phyloP scores from a whole-genome alignment of 192 early-diverging fungal species.

The Dissophora globulifera region DNA sequence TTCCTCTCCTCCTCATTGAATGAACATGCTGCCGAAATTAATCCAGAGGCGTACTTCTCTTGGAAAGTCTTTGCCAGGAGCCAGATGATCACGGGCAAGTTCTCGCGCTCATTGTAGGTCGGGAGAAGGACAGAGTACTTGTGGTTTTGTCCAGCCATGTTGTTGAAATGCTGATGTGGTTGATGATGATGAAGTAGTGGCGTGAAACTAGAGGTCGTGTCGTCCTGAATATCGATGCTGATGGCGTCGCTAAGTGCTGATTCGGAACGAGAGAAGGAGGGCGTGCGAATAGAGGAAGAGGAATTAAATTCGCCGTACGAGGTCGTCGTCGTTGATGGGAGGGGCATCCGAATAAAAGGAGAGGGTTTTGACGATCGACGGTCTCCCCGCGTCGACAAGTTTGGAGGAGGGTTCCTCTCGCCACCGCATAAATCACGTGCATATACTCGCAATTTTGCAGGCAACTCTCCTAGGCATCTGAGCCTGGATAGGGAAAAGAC shows the following conservation, averaged over 20 bases:
- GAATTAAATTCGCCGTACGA: slow-evolving; percentile 14
- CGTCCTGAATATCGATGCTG: slow-evolving; percentile 53
- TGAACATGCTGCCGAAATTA: too few species aligned
- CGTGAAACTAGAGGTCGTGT: slow-evolving; percentile 12
- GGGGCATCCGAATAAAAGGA: slow-evolving; percentile 12
- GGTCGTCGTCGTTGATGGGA: slow-evolving; percentile 8
- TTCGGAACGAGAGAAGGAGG: slow-evolving; percentile 9
- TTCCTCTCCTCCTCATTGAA: background rate
- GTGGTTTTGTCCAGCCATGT: slow-evolving; percentile 52
- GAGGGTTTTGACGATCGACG: too few species aligned
- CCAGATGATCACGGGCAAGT: slow-evolving; percentile 96
- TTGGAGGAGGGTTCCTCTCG: too few species aligned
- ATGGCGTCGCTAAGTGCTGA: slow-evolving; percentile 33
- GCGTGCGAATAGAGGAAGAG: slow-evolving; percentile 8
- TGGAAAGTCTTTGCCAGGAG: slow-evolving; percentile 88
- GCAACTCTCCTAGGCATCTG: too few species aligned
- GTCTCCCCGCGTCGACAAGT: too few species aligned
- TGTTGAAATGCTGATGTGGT: slow-evolving; percentile 2
- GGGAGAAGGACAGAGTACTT: slow-evolving; percentile 97
- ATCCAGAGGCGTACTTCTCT: slow-evolving; percentile 67
- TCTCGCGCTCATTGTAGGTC: slow-evolving; percentile 98
- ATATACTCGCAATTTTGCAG: too few species aligned
- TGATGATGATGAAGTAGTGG: slow-evolving; percentile 12
- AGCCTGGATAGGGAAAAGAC: too few species aligned
- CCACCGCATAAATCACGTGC: too few species aligned